These are phyloP conservation scores for Spinellus fusiger DNA, from an alignment of 192 early-diverging fungal species.

Conservation along the genomic window DNA sequence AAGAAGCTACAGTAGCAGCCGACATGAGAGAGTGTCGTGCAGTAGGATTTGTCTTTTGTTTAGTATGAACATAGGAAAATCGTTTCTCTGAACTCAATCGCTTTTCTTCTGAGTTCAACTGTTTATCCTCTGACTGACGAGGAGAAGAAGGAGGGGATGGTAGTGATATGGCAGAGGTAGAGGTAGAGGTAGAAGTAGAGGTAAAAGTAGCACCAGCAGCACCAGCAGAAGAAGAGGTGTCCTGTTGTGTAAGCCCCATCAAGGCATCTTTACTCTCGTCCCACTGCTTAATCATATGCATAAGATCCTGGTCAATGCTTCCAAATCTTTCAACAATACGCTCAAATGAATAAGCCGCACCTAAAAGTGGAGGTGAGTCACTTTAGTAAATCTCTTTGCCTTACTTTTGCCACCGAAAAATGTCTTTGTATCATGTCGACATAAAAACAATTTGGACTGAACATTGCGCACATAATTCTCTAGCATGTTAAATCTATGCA, in stretches of 20 bases:
- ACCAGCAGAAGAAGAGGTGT: not conserved
- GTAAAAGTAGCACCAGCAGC: too few relatives aligned
- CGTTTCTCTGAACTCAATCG: too few relatives aligned
- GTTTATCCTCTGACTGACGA: not conserved
- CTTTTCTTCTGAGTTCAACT: not conserved
- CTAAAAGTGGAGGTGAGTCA: not conserved
- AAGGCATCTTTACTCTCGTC: constrained; percentile 39
- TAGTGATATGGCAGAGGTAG: not conserved
- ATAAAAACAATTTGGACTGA: constrained; percentile 44
- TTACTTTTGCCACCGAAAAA: constrained; percentile 8
- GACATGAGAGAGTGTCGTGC: not conserved
- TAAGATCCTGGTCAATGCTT: constrained; percentile 38
- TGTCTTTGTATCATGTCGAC: constrained; percentile 43
- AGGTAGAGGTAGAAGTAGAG: not conserved
- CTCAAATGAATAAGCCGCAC: not conserved
- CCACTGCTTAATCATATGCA: constrained; percentile 42
- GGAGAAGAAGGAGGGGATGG: constrained; percentile 26
- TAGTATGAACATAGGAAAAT: not conserved
- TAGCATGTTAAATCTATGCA: constrained; percentile 33
- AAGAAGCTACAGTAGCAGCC: not conserved
- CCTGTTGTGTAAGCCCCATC: constrained; percentile 19
- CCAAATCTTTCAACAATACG: constrained; percentile 12
- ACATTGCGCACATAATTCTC: constrained; percentile 47
- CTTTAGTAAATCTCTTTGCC: not conserved
- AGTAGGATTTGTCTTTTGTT: not conserved